Base-by-base conservation (phyloP, 1,139 yeast genomes). In the Geotrichum aggregatum region DNA sequence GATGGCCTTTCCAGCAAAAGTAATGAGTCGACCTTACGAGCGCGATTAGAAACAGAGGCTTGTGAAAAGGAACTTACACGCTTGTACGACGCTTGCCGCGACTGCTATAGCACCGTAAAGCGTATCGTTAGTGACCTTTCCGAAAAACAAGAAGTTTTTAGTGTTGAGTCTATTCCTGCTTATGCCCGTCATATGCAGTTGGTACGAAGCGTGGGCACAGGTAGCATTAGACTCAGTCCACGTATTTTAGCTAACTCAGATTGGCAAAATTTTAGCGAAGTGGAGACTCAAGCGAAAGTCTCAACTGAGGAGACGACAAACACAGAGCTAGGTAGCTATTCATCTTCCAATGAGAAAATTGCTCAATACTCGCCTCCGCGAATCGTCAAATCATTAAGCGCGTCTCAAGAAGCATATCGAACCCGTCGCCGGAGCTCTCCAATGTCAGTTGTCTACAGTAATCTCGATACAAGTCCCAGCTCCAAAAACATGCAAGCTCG, bases 81-180 rank as follows among this genome's bases (percentile, higher is more conserved):
- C 7, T 26, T 43, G 18, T 43, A 16, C 21, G 28, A 18, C 5
- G 47, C 39, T 6, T 43, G 47, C 38, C 19, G 21, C 13, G 36
- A 18, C 13, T 43, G 47, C 28, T 21, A 14, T 16, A 13, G 19
- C 13, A 33, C 13, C 4, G 47, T 43, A 4, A 26, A 43, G 3
- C 10, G 18, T 2, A 43, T 43, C 21, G 39, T 46, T 13, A 7
- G 19, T 39, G 36, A n/a, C 21, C 22, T 46, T 4, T 3, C 31
- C 8, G 38, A 46, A n/a, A 22, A 28, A 31, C n/a, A 35, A 5
- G 50, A 46, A 39, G 35, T 11, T 3, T 46, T 46, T n/a, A 30
- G 38, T 19, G n/a, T 16, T 11, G n/a, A n/a, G 2, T 19, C 21
- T 5, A 39, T 46, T 28, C 30, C 42, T 7, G 30, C 14, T 6